These are phyloP conservation scores for Nissolia schottii DNA, from an alignment of 306 rosid species.

Conservation along the genomic window DNA sequence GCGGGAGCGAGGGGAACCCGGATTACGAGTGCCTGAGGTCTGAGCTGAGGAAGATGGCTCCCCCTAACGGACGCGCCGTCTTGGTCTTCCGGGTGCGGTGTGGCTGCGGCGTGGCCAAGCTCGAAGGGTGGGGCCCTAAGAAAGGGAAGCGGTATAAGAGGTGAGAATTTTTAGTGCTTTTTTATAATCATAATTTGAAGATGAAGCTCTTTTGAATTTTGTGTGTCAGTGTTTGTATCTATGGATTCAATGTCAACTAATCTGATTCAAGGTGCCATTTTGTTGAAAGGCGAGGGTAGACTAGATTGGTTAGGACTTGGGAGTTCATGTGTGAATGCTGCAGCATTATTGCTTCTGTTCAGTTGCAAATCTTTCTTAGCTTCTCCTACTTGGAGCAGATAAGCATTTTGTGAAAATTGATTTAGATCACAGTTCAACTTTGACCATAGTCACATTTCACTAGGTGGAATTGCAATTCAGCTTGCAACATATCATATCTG, in stretches of 20 bases:
- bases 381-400: too few relatives aligned
- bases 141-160: constrained; percentile 75
- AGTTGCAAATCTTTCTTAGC: too few relatives aligned
- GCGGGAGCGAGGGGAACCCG: constrained; percentile 68
- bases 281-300: too few relatives aligned
- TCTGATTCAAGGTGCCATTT: too few relatives aligned
- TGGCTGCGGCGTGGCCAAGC: constrained; percentile 89
- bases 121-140: constrained; percentile 85
- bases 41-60: constrained; percentile 91
- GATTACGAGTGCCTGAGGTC: constrained; percentile 86
- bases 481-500: neutral
- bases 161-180: constrained; percentile 51
- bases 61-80: constrained; percentile 86
- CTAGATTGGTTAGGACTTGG: too few relatives aligned
- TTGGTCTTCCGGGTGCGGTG: constrained; percentile 79
- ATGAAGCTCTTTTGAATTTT: neutral
- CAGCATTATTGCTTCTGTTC: too few relatives aligned
- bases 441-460: neutral
- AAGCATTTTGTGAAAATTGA: too few relatives aligned
- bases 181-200: neutral
- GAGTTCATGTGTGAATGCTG: too few relatives aligned
- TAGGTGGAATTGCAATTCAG: neutral
- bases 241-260: too few relatives aligned
- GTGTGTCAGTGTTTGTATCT: neutral
- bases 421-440: neutral